Conservation (phyloP, 352 stramenopile genomes). For the Phytophthora ohioensis region DNA sequence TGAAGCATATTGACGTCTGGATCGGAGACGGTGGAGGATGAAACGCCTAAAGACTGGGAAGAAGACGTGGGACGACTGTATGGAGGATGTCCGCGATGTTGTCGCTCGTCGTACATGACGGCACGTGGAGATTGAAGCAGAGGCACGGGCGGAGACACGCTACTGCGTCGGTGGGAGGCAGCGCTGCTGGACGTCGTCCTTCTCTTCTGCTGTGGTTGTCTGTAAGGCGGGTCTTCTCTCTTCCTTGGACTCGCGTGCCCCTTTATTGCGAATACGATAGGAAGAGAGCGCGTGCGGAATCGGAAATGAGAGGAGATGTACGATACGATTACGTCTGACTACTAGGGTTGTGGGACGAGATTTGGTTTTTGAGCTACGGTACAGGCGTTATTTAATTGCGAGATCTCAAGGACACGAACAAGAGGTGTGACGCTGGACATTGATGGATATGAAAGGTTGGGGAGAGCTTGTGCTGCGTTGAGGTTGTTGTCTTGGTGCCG, state of each 20-base stretch:
- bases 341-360: constrained; percentile 7
- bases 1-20: constrained; percentile 61
- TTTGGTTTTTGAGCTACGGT: background rate
- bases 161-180: constrained; percentile 9
- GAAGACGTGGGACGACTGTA: constrained; percentile 38
- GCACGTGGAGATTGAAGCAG: constrained; percentile 35
- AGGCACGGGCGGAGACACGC: constrained; percentile 26
- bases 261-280: background rate
- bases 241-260: background rate
- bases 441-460: too few species aligned
- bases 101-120: constrained; percentile 37
- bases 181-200: constrained; percentile 18
- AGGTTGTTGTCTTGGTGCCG: too few species aligned
- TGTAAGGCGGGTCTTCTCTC: too few species aligned
- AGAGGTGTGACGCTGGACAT: background rate
- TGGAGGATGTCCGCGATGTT: background rate
- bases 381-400: too few species aligned
- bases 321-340: constrained; percentile 17
- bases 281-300: constrained; percentile 4
- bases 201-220: background rate
- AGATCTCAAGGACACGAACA: background rate
- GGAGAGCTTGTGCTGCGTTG: too few species aligned
- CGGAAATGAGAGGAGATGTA: constrained; percentile 8
- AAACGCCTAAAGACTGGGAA: constrained; percentile 47
- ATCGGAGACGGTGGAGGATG: constrained; percentile 49